phyloP scores from a whole-genome alignment of 495 filamentous ascomycete genomes.

The Clavariopsis aquatica region DNA sequence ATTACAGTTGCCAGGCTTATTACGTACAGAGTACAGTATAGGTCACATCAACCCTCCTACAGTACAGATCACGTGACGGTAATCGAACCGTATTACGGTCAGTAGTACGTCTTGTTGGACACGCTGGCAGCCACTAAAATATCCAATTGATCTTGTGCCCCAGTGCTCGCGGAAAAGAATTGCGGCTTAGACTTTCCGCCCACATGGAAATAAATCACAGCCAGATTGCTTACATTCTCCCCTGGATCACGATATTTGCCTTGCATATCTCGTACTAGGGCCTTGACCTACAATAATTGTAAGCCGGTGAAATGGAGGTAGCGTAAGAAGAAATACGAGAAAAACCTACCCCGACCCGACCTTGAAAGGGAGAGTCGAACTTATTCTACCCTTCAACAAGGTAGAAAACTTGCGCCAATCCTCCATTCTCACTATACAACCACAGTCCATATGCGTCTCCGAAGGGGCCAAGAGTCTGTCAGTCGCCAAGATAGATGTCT shows the following conservation, averaged over 20 bases:
- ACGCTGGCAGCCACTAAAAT: constrained; percentile 12
- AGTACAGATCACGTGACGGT: no score
- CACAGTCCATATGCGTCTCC: constrained; percentile 13
- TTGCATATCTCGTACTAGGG: not conserved
- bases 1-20: no score
- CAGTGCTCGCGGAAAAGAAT: constrained; percentile 7
- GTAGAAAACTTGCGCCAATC: constrained; percentile 8
- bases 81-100: no score
- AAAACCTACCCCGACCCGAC: not conserved
- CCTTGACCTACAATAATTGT: not conserved
- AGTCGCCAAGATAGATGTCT: constrained; percentile 1
- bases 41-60: no score
- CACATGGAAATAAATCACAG: constrained; percentile 15
- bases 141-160: constrained; percentile 21
- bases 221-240: not conserved
- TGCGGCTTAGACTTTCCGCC: constrained; percentile 17
- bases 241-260: constrained; percentile 15
- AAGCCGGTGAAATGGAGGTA: not conserved
- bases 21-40: no score
- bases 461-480: constrained; percentile 2
- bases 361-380: constrained; percentile 8
- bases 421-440: constrained; percentile 7
- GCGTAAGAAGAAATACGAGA: not conserved
- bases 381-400: constrained; percentile 2
- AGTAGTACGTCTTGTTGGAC: no score